phyloP scores from a whole-genome alignment of 2,329 filamentous ascomycete species.

The Alternaria incomplexa region DNA sequence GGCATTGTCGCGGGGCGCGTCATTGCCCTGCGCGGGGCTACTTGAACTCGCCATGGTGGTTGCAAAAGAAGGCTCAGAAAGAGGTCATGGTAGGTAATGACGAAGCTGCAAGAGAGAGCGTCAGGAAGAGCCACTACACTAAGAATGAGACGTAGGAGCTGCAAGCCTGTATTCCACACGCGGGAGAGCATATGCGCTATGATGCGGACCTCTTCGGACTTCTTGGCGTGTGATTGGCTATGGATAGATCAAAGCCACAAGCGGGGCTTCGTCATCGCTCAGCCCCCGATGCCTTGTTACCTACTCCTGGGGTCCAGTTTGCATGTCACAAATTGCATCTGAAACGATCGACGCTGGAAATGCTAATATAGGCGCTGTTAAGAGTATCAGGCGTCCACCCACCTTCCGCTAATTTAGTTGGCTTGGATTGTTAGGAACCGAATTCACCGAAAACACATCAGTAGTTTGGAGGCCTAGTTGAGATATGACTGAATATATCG shows the following conservation, averaged over 20 bases:
- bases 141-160: not conserved
- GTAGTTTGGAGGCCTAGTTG: not conserved
- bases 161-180: constrained; percentile 10
- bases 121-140: not conserved
- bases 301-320: not conserved
- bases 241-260: constrained; percentile 1
- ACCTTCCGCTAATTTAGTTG: not conserved
- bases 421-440: not conserved
- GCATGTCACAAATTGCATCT: not conserved
- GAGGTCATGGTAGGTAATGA: constrained; percentile 3
- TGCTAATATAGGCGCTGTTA: not conserved
- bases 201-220: constrained; percentile 13
- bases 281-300: constrained; percentile 3
- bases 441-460: not conserved
- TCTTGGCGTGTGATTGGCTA: constrained; percentile 12
- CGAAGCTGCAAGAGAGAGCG: not conserved
- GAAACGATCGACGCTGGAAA: not conserved
- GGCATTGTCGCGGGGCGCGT: constrained; percentile 23
- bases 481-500: not conserved
- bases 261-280: constrained; percentile 18
- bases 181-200: constrained; percentile 8
- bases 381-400: not conserved
- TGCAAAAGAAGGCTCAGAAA: not conserved
- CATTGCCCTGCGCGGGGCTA: constrained; percentile 17
- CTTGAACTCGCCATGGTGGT: constrained; percentile 29